Evolutionary conservation across 352 stramenopile species (phyloP), one percentile per base, ranked within the genome.

Genomic region (Globisporangium carolinianum): DNA sequence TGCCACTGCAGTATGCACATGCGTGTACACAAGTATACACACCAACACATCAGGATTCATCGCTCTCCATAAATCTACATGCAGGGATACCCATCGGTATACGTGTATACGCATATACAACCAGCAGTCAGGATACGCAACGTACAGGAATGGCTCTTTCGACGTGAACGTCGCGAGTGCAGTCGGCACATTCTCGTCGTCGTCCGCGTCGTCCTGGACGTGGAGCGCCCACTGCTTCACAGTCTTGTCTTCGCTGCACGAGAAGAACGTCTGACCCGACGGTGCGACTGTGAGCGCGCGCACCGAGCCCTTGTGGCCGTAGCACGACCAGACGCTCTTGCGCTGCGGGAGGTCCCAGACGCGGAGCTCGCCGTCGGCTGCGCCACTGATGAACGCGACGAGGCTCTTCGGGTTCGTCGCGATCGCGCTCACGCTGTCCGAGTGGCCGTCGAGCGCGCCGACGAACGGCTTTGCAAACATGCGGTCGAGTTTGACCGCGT

Each of bases 391-490:
- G 57, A 93, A 93, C 38, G 81, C 73, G 43, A 93, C 81, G 5
- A 99, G 77, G 62, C 83, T 97, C 49, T 81, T 96, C 14, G 90
- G 87, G 65, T 83, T 98, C 24, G 89, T 89, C 37, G 90, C 91
- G 35, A 98, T 75, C 52, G 85, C 91, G 53, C 90, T 98, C 15
- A 99, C 93, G 18, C 94, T 90, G 77, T 99, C 97, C 53, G 79
- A 88, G 72, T 99, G 97, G 38, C 97, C 97, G 53, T 98, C 94
- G 41, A 99, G 69, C 58, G 97, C 95, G 35, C 95, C 96, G 8
- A 99, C 67, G 60, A 99, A 98, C 4, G 97, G 97, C 69, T 98
- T 98, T 51, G 97, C 97, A 79, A 99, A 99, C 74, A 99, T 87
- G 6, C 97, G 94, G 67, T 99, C 95, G 43, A 99, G 79, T 73